Evolutionary conservation across 805 yeast genomes (phyloP).

Genomic region (Suhomyces canberraensis): DNA sequence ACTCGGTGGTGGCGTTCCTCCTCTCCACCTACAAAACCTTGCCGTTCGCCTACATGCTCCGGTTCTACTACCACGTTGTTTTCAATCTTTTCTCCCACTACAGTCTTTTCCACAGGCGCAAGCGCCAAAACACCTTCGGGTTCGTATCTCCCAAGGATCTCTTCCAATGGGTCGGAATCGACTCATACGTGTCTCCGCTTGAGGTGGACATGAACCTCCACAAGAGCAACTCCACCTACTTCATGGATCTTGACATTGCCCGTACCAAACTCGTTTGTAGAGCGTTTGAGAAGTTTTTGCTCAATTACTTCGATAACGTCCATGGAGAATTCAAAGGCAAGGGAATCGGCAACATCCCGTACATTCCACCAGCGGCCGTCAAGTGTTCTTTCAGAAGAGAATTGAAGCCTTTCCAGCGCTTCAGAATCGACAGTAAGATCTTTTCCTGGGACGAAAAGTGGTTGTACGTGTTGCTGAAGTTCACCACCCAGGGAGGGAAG

Average conservation of each 20-base stretch:
- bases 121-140: constrained; percentile 31
- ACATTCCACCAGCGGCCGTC: constrained; percentile 75
- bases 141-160: constrained; percentile 21
- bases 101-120: constrained; percentile 6
- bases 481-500: constrained; percentile 37
- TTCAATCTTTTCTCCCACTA: constrained; percentile 1
- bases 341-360: constrained; percentile 44
- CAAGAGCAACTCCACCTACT: constrained; percentile 84
- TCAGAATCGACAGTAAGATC: constrained; percentile 54
- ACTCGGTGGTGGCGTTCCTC: constrained; percentile 14
- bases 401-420: constrained; percentile 62
- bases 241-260: constrained; percentile 74
- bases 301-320: constrained; percentile 39
- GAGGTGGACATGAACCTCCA: constrained; percentile 88
- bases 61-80: constrained; percentile 56
- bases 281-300: constrained; percentile 56
- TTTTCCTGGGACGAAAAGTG: constrained; percentile 87
- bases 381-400: constrained; percentile 68
- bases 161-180: constrained; percentile 43
- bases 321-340: constrained; percentile 28
- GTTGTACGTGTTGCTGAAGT: constrained; percentile 68
- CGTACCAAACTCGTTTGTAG: constrained; percentile 60
- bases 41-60: constrained; percentile 62
- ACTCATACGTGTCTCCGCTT: constrained; percentile 64
- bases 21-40: constrained; percentile 56